Percentiles rank a stretch among this genome's conserved stretches.
Evolutionary conservation across 2,329 filamentous ascomycete species (phyloP).

Genomic region (Pezicula rhizophila): DNA sequence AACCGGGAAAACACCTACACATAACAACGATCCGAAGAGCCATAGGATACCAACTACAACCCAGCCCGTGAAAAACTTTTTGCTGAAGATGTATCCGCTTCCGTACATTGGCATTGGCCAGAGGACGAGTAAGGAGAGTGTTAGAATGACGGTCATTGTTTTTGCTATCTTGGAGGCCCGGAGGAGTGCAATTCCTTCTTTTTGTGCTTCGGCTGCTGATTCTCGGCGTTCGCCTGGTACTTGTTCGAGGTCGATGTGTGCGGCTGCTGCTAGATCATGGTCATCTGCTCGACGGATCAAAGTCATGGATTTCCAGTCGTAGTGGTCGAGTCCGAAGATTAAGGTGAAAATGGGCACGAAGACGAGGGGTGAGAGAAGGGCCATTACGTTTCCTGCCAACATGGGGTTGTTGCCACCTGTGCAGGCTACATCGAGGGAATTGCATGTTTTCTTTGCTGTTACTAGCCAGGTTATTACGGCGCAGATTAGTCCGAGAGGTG

Average conservation of each 20-base stretch:
- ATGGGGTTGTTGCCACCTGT: constrained; percentile 85
- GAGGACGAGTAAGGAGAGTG: constrained; percentile 67
- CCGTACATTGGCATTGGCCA: constrained; percentile 96
- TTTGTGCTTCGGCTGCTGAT: constrained; percentile 33
- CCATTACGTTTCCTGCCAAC: constrained; percentile 80
- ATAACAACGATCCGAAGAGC: constrained; percentile 67
- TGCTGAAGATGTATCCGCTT: constrained; percentile 71
- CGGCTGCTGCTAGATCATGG: constrained; percentile 58
- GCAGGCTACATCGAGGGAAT: constrained; percentile 61
- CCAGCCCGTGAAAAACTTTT: constrained; percentile 80
- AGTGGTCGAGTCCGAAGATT: constrained; percentile 58
- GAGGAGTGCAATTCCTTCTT: constrained; percentile 41
- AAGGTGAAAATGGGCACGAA: constrained; percentile 73
- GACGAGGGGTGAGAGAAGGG: constrained; percentile 69
- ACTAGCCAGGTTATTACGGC: constrained; percentile 74
- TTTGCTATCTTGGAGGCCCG: constrained; percentile 46
- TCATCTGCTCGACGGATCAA: constrained; percentile 75
- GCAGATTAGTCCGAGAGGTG: constrained; percentile 61
- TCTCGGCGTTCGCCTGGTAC: constrained; percentile 43
- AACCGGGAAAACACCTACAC: constrained; percentile 75
- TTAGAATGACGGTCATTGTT: constrained; percentile 52
- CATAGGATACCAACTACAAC: constrained; percentile 71
- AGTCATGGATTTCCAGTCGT: constrained; percentile 82
- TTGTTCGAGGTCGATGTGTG: constrained; percentile 60
- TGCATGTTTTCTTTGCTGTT: constrained; percentile 64